These are phyloP conservation scores for Gnomoniopsis sp. DNA, from an alignment of 2,329 filamentous ascomycete species.

Conservation along the genomic window DNA sequence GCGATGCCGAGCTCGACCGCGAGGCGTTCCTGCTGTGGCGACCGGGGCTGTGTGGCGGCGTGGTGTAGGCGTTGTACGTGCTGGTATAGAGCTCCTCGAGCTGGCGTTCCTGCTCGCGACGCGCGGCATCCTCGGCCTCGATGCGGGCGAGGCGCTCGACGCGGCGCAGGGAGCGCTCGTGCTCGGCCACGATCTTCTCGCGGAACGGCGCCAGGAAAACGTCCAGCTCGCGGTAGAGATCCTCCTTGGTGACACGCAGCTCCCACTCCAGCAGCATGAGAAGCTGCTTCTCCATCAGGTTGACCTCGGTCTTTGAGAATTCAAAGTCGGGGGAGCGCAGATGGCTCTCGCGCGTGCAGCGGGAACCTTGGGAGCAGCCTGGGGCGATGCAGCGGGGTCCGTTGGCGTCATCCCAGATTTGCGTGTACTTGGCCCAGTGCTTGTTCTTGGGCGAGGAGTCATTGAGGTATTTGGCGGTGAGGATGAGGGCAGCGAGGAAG, in stretches of 20 bases:
- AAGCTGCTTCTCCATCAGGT: slow-evolving; percentile 99
- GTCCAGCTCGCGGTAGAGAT: slow-evolving; percentile 84
- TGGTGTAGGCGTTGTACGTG: slow-evolving; percentile 36
- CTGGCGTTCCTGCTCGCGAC: slow-evolving; percentile 33
- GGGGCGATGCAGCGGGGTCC: slow-evolving; percentile 1
- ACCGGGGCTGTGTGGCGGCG: slow-evolving; percentile 44
- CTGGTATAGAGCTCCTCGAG: slow-evolving; percentile 38
- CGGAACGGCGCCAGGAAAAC: slow-evolving; percentile 86
- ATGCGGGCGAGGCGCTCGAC: slow-evolving; percentile 22
- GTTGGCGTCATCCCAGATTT: slow-evolving; percentile 42
- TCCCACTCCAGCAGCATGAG: slow-evolving; percentile 95
- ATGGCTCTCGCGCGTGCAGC: neutral
- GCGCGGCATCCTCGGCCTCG: slow-evolving; percentile 8
- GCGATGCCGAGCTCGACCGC: slow-evolving; percentile 29
- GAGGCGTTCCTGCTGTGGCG: slow-evolving; percentile 25
- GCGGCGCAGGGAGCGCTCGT: slow-evolving; percentile 48
- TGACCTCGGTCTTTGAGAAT: slow-evolving; percentile 93
- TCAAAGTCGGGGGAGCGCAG: slow-evolving; percentile 58
- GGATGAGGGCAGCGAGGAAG: slow-evolving; percentile 84
- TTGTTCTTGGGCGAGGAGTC: slow-evolving; percentile 99
- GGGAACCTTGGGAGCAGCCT: slow-evolving; percentile 48
- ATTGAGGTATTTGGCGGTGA: slow-evolving; percentile 94
- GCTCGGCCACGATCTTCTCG: slow-evolving; percentile 48
- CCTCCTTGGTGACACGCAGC: slow-evolving; percentile 76
- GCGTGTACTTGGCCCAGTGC: slow-evolving; percentile 95